Evolutionary conservation across 1,284 basidiomycete genomes (phyloP).

Genomic region (Pholiota adiposa): DNA sequence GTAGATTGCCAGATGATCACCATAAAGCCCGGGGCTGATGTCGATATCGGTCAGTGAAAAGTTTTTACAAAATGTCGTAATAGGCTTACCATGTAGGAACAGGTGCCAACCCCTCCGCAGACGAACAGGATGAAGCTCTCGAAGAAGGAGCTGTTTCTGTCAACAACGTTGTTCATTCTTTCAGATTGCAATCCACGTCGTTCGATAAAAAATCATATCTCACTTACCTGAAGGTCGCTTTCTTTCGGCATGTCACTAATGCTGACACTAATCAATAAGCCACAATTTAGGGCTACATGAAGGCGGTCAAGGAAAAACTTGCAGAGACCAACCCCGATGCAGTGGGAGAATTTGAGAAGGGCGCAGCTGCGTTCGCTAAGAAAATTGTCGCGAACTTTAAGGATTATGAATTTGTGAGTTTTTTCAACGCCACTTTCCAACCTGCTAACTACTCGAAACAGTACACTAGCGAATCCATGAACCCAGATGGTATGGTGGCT

Average conservation of each 20-base stretch:
- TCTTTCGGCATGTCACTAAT: background rate
- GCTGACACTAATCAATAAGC: background rate
- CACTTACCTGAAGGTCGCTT: conserved; percentile 81
- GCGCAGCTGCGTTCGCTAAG: conserved; percentile 79
- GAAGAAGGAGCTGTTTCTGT: conserved; percentile 80
- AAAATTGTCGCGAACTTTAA: conserved; percentile 92
- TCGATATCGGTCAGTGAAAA: conserved; percentile 82
- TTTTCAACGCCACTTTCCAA: background rate
- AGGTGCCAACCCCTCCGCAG: conserved; percentile 92
- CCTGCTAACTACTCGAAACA: conserved; percentile 33
- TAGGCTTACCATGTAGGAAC: conserved; percentile 1
- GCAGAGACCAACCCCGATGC: conserved; percentile 64
- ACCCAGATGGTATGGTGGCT: conserved; percentile 88
- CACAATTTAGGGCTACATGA: conserved; percentile 50
- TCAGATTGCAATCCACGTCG: conserved; percentile 82
- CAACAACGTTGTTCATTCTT: conserved; percentile 94
- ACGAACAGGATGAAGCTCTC: conserved; percentile 85
- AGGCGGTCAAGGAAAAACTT: conserved; percentile 53
- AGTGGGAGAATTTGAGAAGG: conserved; percentile 85
- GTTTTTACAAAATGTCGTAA: conserved; percentile 11
- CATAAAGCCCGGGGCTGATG: conserved; percentile 79
- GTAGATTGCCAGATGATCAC: conserved; percentile 83
- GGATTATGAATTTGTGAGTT: conserved; percentile 85
- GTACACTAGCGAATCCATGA: conserved; percentile 90
- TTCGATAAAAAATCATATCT: conserved; percentile 96